These are phyloP conservation scores for Platismatia glauca DNA, from an alignment of 495 filamentous ascomycete genomes.

Conservation along the genomic window DNA sequence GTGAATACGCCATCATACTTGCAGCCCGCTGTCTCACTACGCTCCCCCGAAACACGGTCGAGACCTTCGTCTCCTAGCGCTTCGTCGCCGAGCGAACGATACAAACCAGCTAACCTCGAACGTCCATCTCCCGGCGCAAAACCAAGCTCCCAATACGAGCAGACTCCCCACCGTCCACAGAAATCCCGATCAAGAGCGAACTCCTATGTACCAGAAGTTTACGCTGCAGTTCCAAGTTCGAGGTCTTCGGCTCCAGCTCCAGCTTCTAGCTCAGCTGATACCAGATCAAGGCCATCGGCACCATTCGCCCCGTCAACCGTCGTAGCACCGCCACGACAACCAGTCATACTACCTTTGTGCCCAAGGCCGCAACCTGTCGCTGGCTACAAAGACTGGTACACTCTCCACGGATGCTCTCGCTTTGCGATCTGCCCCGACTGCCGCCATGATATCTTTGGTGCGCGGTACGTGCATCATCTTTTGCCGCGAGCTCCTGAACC, in stretches of 20 bases:
- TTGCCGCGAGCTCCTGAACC: conserved; percentile 35
- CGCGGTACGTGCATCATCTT: conserved; percentile 45
- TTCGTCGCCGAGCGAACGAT: conserved; percentile 10
- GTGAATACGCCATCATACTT: conserved; percentile 9
- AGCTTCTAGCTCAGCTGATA: neutral
- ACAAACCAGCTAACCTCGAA: conserved; percentile 9
- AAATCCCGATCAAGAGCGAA: neutral
- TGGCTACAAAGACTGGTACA: conserved; percentile 57
- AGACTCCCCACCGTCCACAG: neutral
- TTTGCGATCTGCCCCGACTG: conserved; percentile 60
- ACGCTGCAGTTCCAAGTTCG: neutral
- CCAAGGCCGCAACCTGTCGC: conserved; percentile 40
- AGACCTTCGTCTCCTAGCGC: conserved; percentile 14
- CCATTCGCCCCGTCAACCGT: conserved; percentile 10
- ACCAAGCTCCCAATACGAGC: neutral
- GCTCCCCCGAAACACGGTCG: neutral
- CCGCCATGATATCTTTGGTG: conserved; percentile 45
- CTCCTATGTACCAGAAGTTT: conserved; percentile 6
- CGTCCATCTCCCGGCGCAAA: neutral
- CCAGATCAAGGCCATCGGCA: conserved; percentile 3
- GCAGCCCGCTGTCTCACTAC: conserved; percentile 3
- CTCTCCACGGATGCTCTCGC: conserved; percentile 43
- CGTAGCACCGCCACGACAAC: conserved; percentile 8
- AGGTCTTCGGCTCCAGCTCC: conserved; percentile 4
- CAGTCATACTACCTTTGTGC: conserved; percentile 40